Percentiles rank a stretch among this genome's conserved stretches.
phyloP scores from a whole-genome alignment of 805 yeast species.

The Candida wancherniae region DNA sequence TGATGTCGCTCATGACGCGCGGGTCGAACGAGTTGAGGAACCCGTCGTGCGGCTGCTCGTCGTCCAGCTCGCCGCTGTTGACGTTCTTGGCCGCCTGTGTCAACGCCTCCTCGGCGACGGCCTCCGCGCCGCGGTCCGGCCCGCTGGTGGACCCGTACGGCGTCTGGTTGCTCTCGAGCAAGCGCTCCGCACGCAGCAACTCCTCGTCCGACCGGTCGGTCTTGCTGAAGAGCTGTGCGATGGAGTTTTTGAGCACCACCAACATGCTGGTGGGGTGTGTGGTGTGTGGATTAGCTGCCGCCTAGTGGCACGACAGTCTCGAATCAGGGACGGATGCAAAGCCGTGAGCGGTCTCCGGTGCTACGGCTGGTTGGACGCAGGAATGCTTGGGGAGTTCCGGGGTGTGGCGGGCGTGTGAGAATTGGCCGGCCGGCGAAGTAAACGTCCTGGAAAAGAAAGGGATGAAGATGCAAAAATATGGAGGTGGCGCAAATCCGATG shows the following conservation, averaged over 20 bases:
- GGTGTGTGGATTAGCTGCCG: too few relatives aligned
- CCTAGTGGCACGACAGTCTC: too few relatives aligned
- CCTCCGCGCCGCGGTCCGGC: slow-evolving; percentile 32
- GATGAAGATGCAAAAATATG: too few relatives aligned
- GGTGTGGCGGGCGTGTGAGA: too few relatives aligned
- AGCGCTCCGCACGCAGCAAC: slow-evolving; percentile 26
- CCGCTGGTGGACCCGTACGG: slow-evolving; percentile 34
- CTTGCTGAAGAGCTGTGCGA: slow-evolving; percentile 23
- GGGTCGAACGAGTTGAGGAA: slow-evolving; percentile 68
- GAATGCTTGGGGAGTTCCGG: too few relatives aligned
- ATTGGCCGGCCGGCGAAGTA: too few relatives aligned
- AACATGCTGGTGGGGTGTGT: slow-evolving; percentile 9
- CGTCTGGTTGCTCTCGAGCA: slow-evolving; percentile 28
- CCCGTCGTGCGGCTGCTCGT: slow-evolving; percentile 17
- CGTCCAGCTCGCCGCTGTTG: slow-evolving; percentile 20
- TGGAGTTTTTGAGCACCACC: slow-evolving; percentile 28
- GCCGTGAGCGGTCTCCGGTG: too few relatives aligned
- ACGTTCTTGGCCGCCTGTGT: slow-evolving; percentile 26
- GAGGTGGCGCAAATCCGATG: too few relatives aligned
- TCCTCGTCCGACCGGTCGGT: slow-evolving; percentile 22
- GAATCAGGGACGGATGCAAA: too few relatives aligned
- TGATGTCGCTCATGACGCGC: slow-evolving; percentile 87
- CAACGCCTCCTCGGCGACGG: slow-evolving; percentile 35
- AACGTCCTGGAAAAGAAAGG: too few relatives aligned
- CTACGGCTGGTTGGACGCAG: too few relatives aligned